Evolutionary conservation across 148 eudicot species (phyloP).

Genomic region (Drosera capensis): DNA sequence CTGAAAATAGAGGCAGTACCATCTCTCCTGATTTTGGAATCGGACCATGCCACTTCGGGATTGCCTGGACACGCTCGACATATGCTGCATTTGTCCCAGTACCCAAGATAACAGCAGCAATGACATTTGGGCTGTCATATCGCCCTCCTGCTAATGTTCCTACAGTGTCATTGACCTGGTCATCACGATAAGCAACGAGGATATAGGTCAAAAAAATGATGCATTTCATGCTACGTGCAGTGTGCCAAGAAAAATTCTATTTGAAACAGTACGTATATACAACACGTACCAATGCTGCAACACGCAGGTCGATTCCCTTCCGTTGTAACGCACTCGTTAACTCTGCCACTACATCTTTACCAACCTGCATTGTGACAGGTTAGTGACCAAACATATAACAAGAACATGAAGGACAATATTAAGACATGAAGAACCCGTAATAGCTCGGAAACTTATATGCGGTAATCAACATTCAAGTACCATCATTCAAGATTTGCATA

Average conservation of each 20-base stretch:
- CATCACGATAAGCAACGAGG: neutral
- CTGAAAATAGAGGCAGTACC: slow-evolving; percentile 26
- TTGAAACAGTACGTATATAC: neutral
- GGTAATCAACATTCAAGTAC: no score
- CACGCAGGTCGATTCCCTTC: slow-evolving; percentile 78
- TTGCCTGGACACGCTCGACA: slow-evolving; percentile 79
- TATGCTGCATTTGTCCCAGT: slow-evolving; percentile 99
- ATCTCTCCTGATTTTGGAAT: slow-evolving; percentile 75
- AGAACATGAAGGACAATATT: slow-evolving; percentile 1
- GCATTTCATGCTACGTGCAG: neutral
- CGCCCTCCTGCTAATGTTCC: slow-evolving; percentile 94
- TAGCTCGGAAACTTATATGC: no score
- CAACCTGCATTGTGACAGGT: slow-evolving; percentile 42
- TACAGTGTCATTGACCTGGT: slow-evolving; percentile 89
- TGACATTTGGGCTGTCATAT: slow-evolving; percentile 41
- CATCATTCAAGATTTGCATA: no score
- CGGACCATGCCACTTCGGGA: slow-evolving; percentile 90
- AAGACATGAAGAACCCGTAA: neutral
- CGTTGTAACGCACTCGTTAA: slow-evolving; percentile 71
- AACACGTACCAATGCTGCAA: slow-evolving; percentile 61
- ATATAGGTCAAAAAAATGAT: neutral
- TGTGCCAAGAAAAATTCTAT: neutral
- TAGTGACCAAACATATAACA: no score
- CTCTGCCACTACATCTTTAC: slow-evolving; percentile 79
- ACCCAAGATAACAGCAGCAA: slow-evolving; percentile 90